These are phyloP conservation scores for Alternaria sp. DNA, from an alignment of 2,329 filamentous ascomycete species.

Conservation along the genomic window DNA sequence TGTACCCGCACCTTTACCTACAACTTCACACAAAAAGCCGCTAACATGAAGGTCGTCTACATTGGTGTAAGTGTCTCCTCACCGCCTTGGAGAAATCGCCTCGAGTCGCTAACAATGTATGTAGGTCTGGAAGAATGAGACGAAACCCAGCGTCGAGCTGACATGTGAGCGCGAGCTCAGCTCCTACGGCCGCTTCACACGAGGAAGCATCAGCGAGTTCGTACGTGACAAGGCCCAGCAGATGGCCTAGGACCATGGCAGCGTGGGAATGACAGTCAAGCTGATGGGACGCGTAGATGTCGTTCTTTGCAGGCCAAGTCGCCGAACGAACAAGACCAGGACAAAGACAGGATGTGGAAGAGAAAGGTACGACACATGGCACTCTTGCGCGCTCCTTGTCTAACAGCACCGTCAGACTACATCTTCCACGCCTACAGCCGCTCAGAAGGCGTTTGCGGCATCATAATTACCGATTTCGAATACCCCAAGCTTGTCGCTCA, in stretches of 20 bases:
- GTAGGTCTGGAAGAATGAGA: constrained; percentile 83
- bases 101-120: no score
- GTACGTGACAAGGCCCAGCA: constrained; percentile 26
- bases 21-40: background rate
- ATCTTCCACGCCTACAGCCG: constrained; percentile 62
- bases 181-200: constrained; percentile 81
- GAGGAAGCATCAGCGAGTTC: constrained; percentile 51
- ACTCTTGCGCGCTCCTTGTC: no score
- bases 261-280: background rate
- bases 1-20: no score
- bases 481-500: constrained; percentile 79
- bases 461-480: constrained; percentile 58
- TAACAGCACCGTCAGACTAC: constrained; percentile 60
- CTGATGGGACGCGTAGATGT: constrained; percentile 65
- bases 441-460: constrained; percentile 56
- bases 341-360: constrained; percentile 84
- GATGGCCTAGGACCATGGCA: no score
- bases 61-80: constrained; percentile 72
- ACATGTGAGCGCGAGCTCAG: constrained; percentile 78
- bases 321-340: constrained; percentile 85
- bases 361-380: constrained; percentile 63
- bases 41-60: constrained; percentile 83
- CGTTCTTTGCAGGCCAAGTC: constrained; percentile 84
- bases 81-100: constrained; percentile 15
- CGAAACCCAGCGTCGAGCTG: constrained; percentile 77